A percentile compares a stretch with the other conserved stretches of the same genome.
These are phyloP conservation scores for Entelexis paramagnoliae DNA, from an alignment of 1,139 yeast genomes.

Conservation along the genomic window DNA sequence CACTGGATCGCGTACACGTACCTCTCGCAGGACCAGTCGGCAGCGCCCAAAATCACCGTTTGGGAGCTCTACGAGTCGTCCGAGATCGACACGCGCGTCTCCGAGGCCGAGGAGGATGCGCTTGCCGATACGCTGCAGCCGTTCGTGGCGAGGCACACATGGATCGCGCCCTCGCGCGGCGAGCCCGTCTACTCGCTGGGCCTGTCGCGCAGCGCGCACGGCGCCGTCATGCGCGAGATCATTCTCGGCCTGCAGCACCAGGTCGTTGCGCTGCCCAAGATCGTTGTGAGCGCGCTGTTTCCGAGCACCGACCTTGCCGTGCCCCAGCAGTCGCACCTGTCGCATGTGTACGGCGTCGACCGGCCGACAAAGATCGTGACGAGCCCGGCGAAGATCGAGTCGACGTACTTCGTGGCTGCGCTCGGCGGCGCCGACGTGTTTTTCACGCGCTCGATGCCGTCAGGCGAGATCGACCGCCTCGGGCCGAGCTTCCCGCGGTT, in stretches of 20 bases:
- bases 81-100: slow-evolving; percentile 38
- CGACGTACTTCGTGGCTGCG: slow-evolving; percentile 64
- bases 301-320: slow-evolving; percentile 44
- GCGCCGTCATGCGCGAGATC: slow-evolving; percentile 64
- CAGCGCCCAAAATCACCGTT: slow-evolving; percentile 53
- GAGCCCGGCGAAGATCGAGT: slow-evolving; percentile 64
- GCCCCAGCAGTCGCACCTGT: slow-evolving; percentile 38
- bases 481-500: slow-evolving; percentile 55
- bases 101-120: slow-evolving; percentile 31
- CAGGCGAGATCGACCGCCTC: slow-evolving; percentile 72
- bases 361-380: slow-evolving; percentile 35
- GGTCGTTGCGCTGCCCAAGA: slow-evolving; percentile 60
- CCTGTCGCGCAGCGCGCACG: slow-evolving; percentile 56
- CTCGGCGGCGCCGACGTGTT: slow-evolving; percentile 55
- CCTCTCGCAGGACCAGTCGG: slow-evolving; percentile 42
- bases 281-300: slow-evolving; percentile 33
- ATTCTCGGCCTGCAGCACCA: slow-evolving; percentile 53
- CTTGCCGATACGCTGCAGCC: slow-evolving; percentile 38
- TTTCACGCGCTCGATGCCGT: slow-evolving; percentile 70
- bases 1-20: slow-evolving; percentile 73
- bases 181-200: slow-evolving; percentile 34
- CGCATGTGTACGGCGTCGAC: slow-evolving; percentile 35
- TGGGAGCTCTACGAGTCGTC: slow-evolving; percentile 68
- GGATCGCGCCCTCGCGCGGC: slow-evolving; percentile 31
- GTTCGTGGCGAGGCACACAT: slow-evolving; percentile 45